A percentile compares a stretch with the other conserved stretches of the same genome.
Conservation (phyloP, 345 rosid species). For the Populus nigra region DNA sequence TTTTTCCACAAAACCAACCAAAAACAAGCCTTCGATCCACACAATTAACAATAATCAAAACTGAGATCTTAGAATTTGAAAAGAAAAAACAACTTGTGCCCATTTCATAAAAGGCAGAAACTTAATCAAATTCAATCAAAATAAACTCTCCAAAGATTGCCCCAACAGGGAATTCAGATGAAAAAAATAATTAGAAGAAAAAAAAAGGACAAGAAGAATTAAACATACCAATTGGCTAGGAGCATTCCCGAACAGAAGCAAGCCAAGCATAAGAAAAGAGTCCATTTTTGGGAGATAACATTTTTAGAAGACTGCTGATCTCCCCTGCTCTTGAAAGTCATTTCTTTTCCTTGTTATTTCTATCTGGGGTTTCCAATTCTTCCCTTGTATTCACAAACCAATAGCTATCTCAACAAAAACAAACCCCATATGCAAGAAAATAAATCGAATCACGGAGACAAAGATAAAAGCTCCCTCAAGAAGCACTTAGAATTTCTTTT, state of each 20-base stretch:
- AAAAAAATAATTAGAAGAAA: background rate
- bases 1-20: conserved; percentile 1
- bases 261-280: conserved; percentile 62
- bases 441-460: conserved; percentile 11
- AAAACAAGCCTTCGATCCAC: background rate
- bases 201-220: background rate
- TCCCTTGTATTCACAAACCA: conserved; percentile 5
- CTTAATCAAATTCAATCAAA: conserved; percentile 2
- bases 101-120: background rate
- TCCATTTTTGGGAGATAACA: conserved; percentile 68
- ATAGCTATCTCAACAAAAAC: conserved; percentile 9
- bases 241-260: conserved; percentile 83
- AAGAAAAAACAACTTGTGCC: background rate
- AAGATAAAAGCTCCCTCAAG: background rate
- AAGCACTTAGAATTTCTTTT: background rate
- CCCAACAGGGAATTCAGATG: background rate
- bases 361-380: background rate
- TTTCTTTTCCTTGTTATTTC: conserved; percentile 13
- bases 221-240: conserved; percentile 76
- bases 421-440: conserved; percentile 20
- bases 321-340: conserved; percentile 70
- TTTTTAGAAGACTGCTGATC: conserved; percentile 45
- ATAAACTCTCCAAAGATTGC: background rate
- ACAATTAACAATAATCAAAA: conserved; percentile 1
- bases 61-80: conserved; percentile 19